Evolutionary conservation across 1,284 basidiomycete species (phyloP), one percentile per base, ranked within the genome.

Genomic region (Volvariella volvacea): DNA sequence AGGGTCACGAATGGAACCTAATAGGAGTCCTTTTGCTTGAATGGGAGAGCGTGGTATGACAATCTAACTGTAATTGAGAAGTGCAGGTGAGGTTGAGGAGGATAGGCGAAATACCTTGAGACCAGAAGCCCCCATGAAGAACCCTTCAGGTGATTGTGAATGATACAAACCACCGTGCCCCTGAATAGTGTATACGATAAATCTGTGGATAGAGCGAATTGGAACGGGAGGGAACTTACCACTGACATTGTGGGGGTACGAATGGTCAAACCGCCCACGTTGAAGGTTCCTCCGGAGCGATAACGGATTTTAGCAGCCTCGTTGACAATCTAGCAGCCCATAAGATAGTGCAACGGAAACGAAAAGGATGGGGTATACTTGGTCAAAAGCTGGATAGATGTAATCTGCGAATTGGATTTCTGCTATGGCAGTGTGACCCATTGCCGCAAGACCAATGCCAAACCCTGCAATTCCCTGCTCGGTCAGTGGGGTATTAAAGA

Each of bases 401-500:
- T 93, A 91, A 55, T 91, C 87, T 1, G 82, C 77, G 50, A 90
- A 90, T 55, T 88, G 93, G 47, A 97, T 91, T 65, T 97, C 93
- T 34, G 92, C 94, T 45, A 97, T 92, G 1, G 92, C 91, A 2
- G 91, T 93, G 45, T 93, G 91, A 0, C 93, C 93, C 81, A 96
- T 94, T 12, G 86, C 74, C 0, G 94, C 92, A 47, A 95, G 63
- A 2, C 94, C 93, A 42, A 97, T 92, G 0, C 87, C 93, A 55
- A 97, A 96, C 6, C 93, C 93, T 36, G 89, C 92, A 45, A 97
- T 95, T 3, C 93, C 93, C 64, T 97, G 92, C 59, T 95, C 92
- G 0, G 90, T 93, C 44, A 95, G 62, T 3, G 92, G 92, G 0
- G 92, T 95, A 63, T 96, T 95, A 66, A 96, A 95, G n/a, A 96